phyloP scores from a whole-genome alignment of 306 rosid species.

The Mucuna pruriens region DNA sequence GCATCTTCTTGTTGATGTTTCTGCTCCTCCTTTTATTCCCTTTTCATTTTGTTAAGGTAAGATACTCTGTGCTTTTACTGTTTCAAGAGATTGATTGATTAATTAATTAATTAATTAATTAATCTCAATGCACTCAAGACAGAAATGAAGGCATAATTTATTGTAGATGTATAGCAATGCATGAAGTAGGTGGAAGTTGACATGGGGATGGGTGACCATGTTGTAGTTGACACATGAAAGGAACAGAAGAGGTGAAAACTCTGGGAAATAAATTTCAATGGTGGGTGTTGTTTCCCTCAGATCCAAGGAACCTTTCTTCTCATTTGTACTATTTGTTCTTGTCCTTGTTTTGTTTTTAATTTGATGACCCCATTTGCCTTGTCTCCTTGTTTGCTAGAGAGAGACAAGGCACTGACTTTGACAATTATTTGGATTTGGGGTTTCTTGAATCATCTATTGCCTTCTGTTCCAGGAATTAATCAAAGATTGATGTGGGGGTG shows the following conservation, averaged over 20 bases:
- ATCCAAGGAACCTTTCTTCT: slow-evolving; percentile 51
- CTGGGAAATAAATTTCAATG: slow-evolving; percentile 33
- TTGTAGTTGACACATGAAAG: slow-evolving; percentile 56
- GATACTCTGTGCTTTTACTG: slow-evolving; percentile 39
- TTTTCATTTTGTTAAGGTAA: slow-evolving; percentile 46
- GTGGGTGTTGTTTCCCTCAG: slow-evolving; percentile 57
- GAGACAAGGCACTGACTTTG: slow-evolving; percentile 45
- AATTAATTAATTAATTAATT: too few relatives aligned
- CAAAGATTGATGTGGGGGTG: slow-evolving; percentile 38
- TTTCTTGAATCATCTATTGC: slow-evolving; percentile 49
- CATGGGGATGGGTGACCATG: slow-evolving; percentile 39
- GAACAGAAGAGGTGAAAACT: slow-evolving; percentile 35
- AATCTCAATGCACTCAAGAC: not conserved
- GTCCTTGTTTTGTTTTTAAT: not conserved
- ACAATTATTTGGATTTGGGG: slow-evolving; percentile 24
- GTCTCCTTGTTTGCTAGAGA: slow-evolving; percentile 46
- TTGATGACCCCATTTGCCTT: slow-evolving; percentile 47
- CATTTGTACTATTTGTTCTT: slow-evolving; percentile 34
- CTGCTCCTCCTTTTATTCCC: slow-evolving; percentile 29
- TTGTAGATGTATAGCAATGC: slow-evolving; percentile 25
- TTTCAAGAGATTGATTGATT: slow-evolving; percentile 25
- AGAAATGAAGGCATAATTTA: slow-evolving; percentile 5
- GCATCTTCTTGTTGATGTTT: slow-evolving; percentile 26
- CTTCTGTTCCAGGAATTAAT: slow-evolving; percentile 40
- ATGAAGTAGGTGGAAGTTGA: slow-evolving; percentile 47